These are phyloP conservation scores for Lippia alba DNA, from an alignment of 305 asterid species.

Conservation along the genomic window DNA sequence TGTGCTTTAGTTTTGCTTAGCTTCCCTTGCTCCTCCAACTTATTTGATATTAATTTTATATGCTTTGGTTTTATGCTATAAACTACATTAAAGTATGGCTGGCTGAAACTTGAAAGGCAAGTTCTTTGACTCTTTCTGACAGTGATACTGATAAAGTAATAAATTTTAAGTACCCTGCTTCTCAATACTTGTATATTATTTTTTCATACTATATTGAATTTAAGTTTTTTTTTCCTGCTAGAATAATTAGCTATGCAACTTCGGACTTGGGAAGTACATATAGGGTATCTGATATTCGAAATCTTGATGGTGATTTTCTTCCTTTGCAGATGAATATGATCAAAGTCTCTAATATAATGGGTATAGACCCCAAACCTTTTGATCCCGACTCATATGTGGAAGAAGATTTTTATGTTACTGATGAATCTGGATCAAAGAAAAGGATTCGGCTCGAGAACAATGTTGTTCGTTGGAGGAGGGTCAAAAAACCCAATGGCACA, in stretches of 20 bases:
- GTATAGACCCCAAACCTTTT: slow-evolving; percentile 91
- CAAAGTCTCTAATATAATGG: slow-evolving; percentile 98
- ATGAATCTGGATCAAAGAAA: slow-evolving; percentile 90
- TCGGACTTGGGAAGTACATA: slow-evolving; percentile 6
- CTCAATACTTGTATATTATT: background rate
- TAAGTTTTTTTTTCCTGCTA: background rate
- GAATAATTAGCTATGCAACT: slow-evolving; percentile 2
- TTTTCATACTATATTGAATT: slow-evolving; percentile 1
- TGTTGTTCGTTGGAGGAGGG: slow-evolving; percentile 95
- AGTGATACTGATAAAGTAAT: background rate
- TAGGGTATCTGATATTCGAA: background rate
- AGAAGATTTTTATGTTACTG: slow-evolving; percentile 84
- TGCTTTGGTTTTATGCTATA: slow-evolving; percentile 1
- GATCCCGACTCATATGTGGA: slow-evolving; percentile 89
- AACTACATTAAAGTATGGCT: background rate
- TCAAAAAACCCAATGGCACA: slow-evolving; percentile 77
- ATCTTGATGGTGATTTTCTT: slow-evolving; percentile 23
- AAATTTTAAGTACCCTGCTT: slow-evolving; percentile 14
- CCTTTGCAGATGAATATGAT: slow-evolving; percentile 93
- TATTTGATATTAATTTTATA: background rate
- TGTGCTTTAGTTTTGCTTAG: background rate
- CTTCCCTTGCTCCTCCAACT: background rate
- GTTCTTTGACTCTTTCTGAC: slow-evolving; percentile 4
- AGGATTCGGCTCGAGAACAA: slow-evolving; percentile 87
- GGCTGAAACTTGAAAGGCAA: background rate